Conservation (phyloP, 2,329 filamentous ascomycete genomes). For the Fusarium dimerum region DNA sequence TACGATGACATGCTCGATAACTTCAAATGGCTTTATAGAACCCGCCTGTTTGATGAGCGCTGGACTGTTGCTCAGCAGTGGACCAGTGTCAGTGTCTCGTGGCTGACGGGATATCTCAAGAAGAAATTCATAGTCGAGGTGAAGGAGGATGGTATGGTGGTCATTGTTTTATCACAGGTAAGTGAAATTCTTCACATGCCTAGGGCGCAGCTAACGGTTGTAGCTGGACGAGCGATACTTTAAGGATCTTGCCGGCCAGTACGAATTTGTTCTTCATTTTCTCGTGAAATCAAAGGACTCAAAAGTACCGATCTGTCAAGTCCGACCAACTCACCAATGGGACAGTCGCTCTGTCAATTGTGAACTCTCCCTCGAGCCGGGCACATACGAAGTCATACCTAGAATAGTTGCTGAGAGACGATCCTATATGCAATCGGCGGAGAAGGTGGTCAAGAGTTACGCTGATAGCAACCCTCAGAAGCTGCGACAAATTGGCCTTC, state of each 20-base stretch:
- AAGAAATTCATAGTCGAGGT: conserved; percentile 46
- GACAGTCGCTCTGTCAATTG: conserved; percentile 67
- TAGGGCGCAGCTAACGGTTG: conserved; percentile 4
- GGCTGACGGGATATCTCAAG: conserved; percentile 47
- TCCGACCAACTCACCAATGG: conserved; percentile 27
- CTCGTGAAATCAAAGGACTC: conserved; percentile 34
- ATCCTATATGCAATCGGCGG: conserved; percentile 48
- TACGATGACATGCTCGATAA: conserved; percentile 46
- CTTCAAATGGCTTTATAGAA: conserved; percentile 47
- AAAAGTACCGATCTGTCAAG: conserved; percentile 20
- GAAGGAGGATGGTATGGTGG: conserved; percentile 41
- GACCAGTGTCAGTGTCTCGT: conserved; percentile 44
- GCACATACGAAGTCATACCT: conserved; percentile 67
- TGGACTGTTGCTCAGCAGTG: conserved; percentile 49
- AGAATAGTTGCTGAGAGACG: conserved; percentile 61
- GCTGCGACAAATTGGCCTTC: conserved; percentile 58
- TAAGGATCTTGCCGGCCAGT: conserved; percentile 45
- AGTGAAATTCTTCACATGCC: neutral
- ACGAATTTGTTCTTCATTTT: conserved; percentile 45
- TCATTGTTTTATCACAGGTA: conserved; percentile 45
- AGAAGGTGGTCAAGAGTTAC: conserved; percentile 57
- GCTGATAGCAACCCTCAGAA: conserved; percentile 59
- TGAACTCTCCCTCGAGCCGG: conserved; percentile 70
- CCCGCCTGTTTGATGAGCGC: conserved; percentile 46
- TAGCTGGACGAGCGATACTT: conserved; percentile 50